Evolutionary conservation across 148 eudicot species (phyloP).

Genomic region (Diospyros kaki): DNA sequence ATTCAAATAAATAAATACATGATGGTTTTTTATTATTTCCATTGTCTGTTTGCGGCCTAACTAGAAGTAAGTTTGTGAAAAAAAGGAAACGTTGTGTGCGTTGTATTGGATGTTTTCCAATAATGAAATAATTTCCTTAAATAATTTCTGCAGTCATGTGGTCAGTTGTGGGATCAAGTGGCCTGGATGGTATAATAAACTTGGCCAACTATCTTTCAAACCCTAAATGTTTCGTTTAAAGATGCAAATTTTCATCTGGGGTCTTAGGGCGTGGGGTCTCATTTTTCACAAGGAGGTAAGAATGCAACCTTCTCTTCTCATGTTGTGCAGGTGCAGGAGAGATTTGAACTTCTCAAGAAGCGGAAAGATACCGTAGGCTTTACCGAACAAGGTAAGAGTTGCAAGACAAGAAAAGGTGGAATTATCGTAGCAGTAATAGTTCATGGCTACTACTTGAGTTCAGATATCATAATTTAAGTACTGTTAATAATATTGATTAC

Average conservation of each 20-base stretch:
- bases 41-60: background rate
- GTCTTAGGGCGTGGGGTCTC: background rate
- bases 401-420: background rate
- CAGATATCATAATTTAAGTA: background rate
- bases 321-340: conserved; percentile 63
- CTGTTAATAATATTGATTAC: background rate
- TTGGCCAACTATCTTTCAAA: background rate
- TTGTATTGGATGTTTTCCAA: background rate
- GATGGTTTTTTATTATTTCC: background rate
- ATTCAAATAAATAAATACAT: background rate
- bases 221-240: background rate
- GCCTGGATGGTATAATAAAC: background rate
- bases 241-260: background rate
- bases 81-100: background rate
- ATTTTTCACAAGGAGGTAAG: background rate
- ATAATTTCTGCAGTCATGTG: background rate
- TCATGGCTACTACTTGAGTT: background rate
- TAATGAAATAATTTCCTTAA: background rate
- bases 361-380: conserved; percentile 75
- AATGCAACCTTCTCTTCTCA: background rate
- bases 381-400: conserved; percentile 72
- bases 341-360: conserved; percentile 89
- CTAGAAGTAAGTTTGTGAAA: background rate
- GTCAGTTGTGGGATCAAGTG: background rate
- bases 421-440: background rate